Conservation (phyloP, 75 land plant genomes). For the Sequoiadendron giganteum region DNA sequence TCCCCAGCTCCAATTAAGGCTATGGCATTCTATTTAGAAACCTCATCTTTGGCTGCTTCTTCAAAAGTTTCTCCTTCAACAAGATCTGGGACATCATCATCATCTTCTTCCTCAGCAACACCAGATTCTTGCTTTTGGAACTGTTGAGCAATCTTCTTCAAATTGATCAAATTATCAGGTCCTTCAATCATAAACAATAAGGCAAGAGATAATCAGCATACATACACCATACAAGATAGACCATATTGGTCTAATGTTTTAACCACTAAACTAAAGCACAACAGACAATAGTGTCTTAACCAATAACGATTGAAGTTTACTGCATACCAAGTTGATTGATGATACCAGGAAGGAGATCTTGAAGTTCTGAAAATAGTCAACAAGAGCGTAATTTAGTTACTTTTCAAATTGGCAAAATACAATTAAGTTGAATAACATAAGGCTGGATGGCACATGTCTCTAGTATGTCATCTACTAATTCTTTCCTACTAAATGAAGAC, state of each 20-base stretch:
- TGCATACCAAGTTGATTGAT: constrained; percentile 30
- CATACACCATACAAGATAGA: neutral
- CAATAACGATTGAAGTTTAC: neutral
- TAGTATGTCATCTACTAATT: neutral
- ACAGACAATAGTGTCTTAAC: neutral
- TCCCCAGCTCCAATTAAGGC: neutral
- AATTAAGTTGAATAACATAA: neutral
- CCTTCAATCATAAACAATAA: constrained; percentile 20
- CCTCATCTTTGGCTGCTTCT: constrained; percentile 45
- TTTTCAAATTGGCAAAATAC: neutral
- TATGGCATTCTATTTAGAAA: neutral
- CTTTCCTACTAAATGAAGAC: neutral
- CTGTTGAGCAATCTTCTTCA: constrained; percentile 57
- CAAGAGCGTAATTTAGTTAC: neutral
- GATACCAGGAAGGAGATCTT: constrained; percentile 29
- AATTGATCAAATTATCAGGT: constrained; percentile 38
- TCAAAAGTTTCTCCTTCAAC: constrained; percentile 51
- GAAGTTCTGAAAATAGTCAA: constrained; percentile 21
- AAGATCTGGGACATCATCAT: constrained; percentile 49
- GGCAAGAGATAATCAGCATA: neutral
- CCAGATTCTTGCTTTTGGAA: constrained; percentile 28
- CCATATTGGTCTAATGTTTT: neutral
- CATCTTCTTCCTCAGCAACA: constrained; percentile 33
- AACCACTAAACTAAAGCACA: neutral
- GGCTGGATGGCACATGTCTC: neutral